Base-by-base conservation (phyloP, 176 grass and related monocot species). In the Echinochloa phyllopogon region DNA sequence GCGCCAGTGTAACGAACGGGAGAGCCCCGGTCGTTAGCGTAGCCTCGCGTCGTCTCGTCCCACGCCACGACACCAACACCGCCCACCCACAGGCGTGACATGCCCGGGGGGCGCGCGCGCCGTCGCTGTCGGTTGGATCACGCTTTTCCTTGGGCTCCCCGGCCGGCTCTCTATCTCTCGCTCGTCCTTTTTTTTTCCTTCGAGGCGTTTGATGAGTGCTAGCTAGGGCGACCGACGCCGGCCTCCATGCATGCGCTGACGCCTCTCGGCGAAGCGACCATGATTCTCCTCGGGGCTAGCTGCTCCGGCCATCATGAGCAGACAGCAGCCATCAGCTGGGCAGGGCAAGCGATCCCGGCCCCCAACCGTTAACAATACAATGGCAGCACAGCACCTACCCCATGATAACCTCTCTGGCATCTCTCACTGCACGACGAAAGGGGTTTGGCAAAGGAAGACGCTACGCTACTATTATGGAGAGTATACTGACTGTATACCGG, bases 211-310 rank as follows among this genome's bases (percentile, higher is more conserved):
- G 45, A 56, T 40, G 56, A 56, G 74, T 37, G 17, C 25, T 21
- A 44, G 36, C 29, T 66, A 68, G 36, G 50, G 40, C 10, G 10
- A 10, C 36, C 18, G n/a, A n/a, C n/a, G n/a, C n/a, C n/a, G n/a
- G 17, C 27, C 0, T 43, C 18, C 39, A 0, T 20, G 72, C 71
- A 3, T 9, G 11, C 8, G 10, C 11, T 39, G 24, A 80, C 6
- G 78, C 63, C 63, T 39, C 20, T 33, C 7, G 60, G 41, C n/a
- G n/a, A 89, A 81, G 70, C 83, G 36, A 85, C 13, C 77, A 89
- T 81, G 18, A 82, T 86, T 76, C 44, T 53, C 72, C 6, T 2
- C 8, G 7, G 3, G 29, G 29, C n/a, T n/a, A n/a, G n/a, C n/a
- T 51, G 45, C 47, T 36, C 72, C 10, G 14, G 20, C 43, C 53